Base-by-base conservation (phyloP, 371 early-diverging fungal genomes). In the Cladochytrium tenue region DNA sequence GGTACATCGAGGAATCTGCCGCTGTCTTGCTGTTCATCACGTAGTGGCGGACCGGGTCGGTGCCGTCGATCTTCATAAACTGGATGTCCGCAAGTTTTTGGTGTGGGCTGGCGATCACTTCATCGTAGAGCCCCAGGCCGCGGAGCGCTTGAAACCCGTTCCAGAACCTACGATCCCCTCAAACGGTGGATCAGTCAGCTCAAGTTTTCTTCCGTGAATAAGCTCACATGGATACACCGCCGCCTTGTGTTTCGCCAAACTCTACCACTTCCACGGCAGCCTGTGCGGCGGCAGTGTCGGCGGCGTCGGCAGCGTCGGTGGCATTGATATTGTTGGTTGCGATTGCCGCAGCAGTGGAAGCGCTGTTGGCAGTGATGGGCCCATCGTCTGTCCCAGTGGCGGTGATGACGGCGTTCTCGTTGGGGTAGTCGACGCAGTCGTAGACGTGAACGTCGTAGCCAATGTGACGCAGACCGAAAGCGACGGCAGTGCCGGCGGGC, bases 401-500 rank as follows among this genome's bases (percentile, higher is more conserved):
- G 13, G 43, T 43, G 13, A 20, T 43, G 43, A 20, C 43, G 43
- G 13, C 43, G 43, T 43, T 43, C 13, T 43, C 43, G 43, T 43
- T 43, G 43, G 13, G n/a, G 23, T 34, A 3, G 35, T 35, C 64
- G 33, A 56, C 51, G 25, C 64, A 20, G 64, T 64, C 64, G 56
- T 17, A 20, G 10, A 64, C 17, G 13, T 35, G 52, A 26, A 64
- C 64, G 23, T 64, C 26, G 57, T 30, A 56, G 7, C 64, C 64
- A 17, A 32, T 55, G 4, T 31, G 27, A 23, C 30, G 27, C n/a
- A 64, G 56, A 3, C 64, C 64, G 32, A 17, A 56, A 3, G 64
- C 64, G 32, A 57, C 56, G 23, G 64, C 64, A 53, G 34, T n/a
- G n/a, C 64, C 64, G 28, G 56, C 64, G n/a, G 64, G 64, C 2